Evolutionary conservation across 331 rosid genomes (phyloP).

Genomic region (Telfairia occidentalis): DNA sequence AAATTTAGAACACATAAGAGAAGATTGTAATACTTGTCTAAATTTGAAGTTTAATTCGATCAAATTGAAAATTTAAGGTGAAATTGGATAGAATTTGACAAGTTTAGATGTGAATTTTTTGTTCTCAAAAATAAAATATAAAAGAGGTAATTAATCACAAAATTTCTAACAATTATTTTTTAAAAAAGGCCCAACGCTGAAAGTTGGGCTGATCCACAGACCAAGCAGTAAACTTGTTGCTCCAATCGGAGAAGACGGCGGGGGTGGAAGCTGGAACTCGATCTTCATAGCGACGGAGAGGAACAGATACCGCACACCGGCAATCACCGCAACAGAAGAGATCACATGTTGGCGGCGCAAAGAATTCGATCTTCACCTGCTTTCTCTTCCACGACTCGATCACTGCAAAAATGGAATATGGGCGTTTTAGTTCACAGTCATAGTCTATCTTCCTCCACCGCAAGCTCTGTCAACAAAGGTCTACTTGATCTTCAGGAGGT

Average conservation of each 20-base stretch:
- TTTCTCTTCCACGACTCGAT: background rate
- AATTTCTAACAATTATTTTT: too few relatives aligned
- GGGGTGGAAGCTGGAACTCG: background rate
- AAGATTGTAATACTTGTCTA: too few relatives aligned
- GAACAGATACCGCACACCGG: background rate
- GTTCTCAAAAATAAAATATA: too few relatives aligned
- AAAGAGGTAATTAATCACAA: too few relatives aligned
- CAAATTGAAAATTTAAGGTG: too few relatives aligned
- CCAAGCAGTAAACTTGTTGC: background rate
- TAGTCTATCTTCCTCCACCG: constrained; percentile 18
- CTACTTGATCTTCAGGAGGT: constrained; percentile 53
- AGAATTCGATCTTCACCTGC: background rate
- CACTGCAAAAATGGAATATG: constrained; percentile 28
- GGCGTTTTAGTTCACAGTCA: constrained; percentile 17
- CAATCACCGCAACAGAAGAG: background rate
- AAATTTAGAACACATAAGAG: too few relatives aligned
- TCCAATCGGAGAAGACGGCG: background rate
- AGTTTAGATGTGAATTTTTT: too few relatives aligned
- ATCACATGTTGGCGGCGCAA: constrained; percentile 9
- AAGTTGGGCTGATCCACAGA: constrained; percentile 2
- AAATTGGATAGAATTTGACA: too few relatives aligned
- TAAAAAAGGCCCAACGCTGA: background rate
- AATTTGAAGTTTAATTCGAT: too few relatives aligned
- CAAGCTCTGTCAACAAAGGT: constrained; percentile 8
- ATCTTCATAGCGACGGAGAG: background rate